Percentiles rank a stretch among this genome's conserved stretches.
Conservation (phyloP, 495 filamentous ascomycete species). For the Tuber magnatum region DNA sequence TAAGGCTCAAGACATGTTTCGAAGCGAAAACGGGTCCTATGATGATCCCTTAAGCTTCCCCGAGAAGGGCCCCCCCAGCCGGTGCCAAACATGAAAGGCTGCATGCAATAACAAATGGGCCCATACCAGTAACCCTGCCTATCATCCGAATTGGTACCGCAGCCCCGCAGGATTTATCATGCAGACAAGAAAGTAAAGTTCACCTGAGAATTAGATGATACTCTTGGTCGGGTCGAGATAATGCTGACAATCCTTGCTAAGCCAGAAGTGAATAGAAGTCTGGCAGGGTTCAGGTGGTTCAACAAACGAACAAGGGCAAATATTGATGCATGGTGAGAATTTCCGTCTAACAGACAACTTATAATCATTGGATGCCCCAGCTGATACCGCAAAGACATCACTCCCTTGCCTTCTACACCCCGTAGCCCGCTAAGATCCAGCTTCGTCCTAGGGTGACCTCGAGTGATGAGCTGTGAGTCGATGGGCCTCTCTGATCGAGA, state of each 20-base stretch:
- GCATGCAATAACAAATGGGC: neutral
- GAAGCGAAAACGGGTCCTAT: neutral
- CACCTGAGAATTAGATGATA: neutral
- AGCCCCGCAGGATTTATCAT: neutral
- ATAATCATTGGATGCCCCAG: neutral
- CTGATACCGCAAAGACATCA: neutral
- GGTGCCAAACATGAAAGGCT: neutral
- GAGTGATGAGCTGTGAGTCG: neutral
- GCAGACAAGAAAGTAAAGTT: neutral
- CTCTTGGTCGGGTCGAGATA: neutral
- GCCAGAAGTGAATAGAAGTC: neutral
- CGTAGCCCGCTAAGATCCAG: neutral
- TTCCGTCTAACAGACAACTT: neutral
- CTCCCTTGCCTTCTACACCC: neutral
- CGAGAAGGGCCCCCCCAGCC: neutral
- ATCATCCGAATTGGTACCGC: neutral
- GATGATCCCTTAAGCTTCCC: neutral
- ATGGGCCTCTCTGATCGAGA: neutral
- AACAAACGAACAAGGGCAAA: neutral
- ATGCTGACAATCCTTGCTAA: neutral
- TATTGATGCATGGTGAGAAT: slow-evolving; percentile 2
- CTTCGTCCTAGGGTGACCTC: neutral
- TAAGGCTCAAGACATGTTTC: neutral
- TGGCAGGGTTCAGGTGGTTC: neutral
- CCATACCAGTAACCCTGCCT: neutral